Conservation (phyloP, 2,329 filamentous ascomycete genomes). For the Thielaviopsis punctulata region DNA sequence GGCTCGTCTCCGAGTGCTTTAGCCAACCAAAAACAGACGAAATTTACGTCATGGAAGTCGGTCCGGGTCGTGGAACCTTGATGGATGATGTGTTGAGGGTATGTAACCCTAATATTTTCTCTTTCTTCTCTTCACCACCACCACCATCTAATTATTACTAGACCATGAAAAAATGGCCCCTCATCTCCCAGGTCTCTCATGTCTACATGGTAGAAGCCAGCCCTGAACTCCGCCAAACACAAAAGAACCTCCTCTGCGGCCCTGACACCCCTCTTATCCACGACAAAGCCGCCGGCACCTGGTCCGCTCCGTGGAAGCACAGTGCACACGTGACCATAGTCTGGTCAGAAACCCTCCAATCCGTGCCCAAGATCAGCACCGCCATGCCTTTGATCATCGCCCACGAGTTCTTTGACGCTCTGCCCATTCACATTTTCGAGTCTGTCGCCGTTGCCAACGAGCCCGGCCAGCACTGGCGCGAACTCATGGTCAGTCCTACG, state of each 20-base stretch:
- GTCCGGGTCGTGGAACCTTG: constrained; percentile 80
- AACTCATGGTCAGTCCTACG: constrained; percentile 59
- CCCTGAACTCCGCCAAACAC: constrained; percentile 53
- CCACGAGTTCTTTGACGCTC: constrained; percentile 95
- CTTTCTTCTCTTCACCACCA: constrained; percentile 5
- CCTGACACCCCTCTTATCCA: constrained; percentile 43
- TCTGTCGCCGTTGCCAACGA: constrained; percentile 36
- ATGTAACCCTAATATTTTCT: constrained; percentile 18
- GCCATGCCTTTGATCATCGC: constrained; percentile 77
- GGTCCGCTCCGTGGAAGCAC: background rate
- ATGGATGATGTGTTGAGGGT: constrained; percentile 94
- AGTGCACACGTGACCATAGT: constrained; percentile 50
- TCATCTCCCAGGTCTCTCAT: constrained; percentile 61
- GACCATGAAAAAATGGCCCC: constrained; percentile 72
- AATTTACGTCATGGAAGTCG: constrained; percentile 82
- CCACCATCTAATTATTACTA: constrained; percentile 20
- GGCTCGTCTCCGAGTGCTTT: constrained; percentile 95
- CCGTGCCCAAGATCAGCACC: constrained; percentile 51
- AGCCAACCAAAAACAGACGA: constrained; percentile 59
- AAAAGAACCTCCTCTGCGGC: constrained; percentile 70
- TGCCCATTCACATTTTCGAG: constrained; percentile 91
- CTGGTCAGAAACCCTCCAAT: constrained; percentile 79
- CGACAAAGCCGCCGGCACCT: background rate
- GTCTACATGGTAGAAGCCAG: constrained; percentile 95
- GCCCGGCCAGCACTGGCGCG: constrained; percentile 45